These are phyloP conservation scores for Colletotrichum acutatum DNA, from an alignment of 2,329 filamentous ascomycete genomes.

Conservation along the genomic window DNA sequence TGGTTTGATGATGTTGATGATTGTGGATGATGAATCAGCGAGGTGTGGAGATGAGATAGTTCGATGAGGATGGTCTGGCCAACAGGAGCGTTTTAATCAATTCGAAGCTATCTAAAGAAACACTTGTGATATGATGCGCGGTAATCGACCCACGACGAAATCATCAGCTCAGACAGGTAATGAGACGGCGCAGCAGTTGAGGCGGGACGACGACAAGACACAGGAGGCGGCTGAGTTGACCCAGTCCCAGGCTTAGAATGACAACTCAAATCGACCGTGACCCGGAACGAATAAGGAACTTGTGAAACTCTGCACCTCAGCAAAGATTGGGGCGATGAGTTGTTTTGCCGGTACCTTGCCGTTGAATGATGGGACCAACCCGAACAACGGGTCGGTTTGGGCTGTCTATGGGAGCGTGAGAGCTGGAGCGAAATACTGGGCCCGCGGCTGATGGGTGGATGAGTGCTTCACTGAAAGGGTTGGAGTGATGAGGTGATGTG, in stretches of 20 bases:
- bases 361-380: slow-evolving; percentile 18
- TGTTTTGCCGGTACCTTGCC: slow-evolving; percentile 14
- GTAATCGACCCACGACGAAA: slow-evolving; percentile 25
- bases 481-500: slow-evolving; percentile 9
- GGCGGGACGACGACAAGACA: slow-evolving; percentile 34
- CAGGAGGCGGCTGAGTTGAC: slow-evolving; percentile 29
- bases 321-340: slow-evolving; percentile 21
- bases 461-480: background rate
- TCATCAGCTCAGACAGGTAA: slow-evolving; percentile 36
- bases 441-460: background rate
- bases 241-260: slow-evolving; percentile 11
- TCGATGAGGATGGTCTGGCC: slow-evolving; percentile 19
- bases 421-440: background rate
- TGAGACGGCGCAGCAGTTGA: slow-evolving; percentile 27
- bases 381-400: slow-evolving; percentile 12
- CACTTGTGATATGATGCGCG: slow-evolving; percentile 8
- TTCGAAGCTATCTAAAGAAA: slow-evolving; percentile 21
- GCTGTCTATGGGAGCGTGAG: background rate
- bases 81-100: slow-evolving; percentile 32
- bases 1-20: background rate
- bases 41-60: slow-evolving; percentile 5
- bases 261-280: slow-evolving; percentile 22
- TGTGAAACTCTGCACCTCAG: slow-evolving; percentile 34
- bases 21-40: slow-evolving; percentile 25
- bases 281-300: slow-evolving; percentile 20